Evolutionary conservation across 495 filamentous ascomycete species (phyloP).

Genomic region (Evernia prunastri): DNA sequence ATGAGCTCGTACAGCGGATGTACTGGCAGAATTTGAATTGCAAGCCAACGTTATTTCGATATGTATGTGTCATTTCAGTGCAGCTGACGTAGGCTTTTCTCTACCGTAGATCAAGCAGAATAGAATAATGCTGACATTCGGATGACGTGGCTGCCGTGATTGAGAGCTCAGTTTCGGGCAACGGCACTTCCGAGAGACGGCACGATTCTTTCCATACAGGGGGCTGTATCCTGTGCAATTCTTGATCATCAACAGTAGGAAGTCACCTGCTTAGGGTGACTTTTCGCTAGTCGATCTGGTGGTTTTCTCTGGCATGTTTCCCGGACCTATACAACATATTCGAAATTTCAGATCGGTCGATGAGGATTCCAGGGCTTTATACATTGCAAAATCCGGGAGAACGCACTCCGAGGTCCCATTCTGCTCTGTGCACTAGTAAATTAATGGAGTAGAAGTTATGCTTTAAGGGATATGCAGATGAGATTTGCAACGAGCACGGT

Average conservation of each 20-base stretch:
- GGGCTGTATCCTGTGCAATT: not conserved
- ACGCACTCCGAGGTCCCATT: not conserved
- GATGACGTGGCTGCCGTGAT: not conserved
- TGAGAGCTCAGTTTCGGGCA: not conserved
- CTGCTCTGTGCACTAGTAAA: not conserved
- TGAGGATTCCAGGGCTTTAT: not conserved
- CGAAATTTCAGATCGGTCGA: not conserved
- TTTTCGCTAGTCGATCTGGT: not conserved
- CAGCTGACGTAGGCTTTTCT: not conserved
- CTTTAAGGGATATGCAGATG: not conserved
- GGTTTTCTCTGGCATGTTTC: not conserved
- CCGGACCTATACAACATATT: not conserved
- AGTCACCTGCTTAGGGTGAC: not conserved
- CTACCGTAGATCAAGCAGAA: not conserved
- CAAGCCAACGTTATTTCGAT: not conserved
- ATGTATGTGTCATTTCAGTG: not conserved
- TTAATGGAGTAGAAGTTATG: not conserved
- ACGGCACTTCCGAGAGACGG: not conserved
- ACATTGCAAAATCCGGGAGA: not conserved
- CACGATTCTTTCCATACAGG: not conserved
- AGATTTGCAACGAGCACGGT: not conserved
- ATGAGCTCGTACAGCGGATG: not conserved
- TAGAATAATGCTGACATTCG: not conserved
- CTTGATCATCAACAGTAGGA: not conserved
- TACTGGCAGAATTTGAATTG: no score